These are phyloP conservation scores for Geotrichum cucujoidarum DNA, from an alignment of 1,139 yeast species.

Conservation along the genomic window DNA sequence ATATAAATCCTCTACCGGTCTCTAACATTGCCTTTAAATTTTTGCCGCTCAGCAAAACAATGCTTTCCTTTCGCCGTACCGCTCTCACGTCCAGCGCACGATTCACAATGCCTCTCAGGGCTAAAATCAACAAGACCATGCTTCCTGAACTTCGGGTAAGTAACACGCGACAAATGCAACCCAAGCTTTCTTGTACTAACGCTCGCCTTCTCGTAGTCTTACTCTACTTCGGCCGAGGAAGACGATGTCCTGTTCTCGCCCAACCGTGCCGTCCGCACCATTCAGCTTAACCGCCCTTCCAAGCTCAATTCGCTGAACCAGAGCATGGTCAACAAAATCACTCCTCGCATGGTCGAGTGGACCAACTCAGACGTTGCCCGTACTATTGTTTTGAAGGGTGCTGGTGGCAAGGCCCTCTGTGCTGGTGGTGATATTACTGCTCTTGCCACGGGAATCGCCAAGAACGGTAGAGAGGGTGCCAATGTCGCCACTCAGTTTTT, in stretches of 20 bases:
- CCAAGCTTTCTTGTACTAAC: conserved; percentile 38
- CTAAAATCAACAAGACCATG: background rate
- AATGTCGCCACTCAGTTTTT: conserved; percentile 58
- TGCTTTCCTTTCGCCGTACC: background rate
- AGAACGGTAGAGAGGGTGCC: conserved; percentile 38
- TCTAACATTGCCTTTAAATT: background rate
- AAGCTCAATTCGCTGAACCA: conserved; percentile 82
- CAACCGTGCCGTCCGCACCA: conserved; percentile 63
- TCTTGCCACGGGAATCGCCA: conserved; percentile 50
- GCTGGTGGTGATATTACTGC: conserved; percentile 94
- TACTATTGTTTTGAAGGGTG: conserved; percentile 64
- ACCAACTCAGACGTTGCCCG: conserved; percentile 62
- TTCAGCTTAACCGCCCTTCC: conserved; percentile 71
- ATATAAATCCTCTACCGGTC: background rate
- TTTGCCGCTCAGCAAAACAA: background rate
- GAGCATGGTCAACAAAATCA: conserved; percentile 70
- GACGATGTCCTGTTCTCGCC: conserved; percentile 59
- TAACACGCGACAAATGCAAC: background rate
- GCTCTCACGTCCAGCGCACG: background rate
- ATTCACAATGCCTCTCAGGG: conserved; percentile 2
- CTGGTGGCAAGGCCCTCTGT: conserved; percentile 46
- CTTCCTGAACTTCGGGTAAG: background rate
- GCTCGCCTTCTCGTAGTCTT: conserved; percentile 61
- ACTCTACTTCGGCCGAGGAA: conserved; percentile 53
- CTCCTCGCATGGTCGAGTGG: conserved; percentile 72